Evolutionary conservation across 306 rosid genomes (phyloP), one percentile per base, ranked within the genome.

Genomic region (Quercus aquifolioides): DNA sequence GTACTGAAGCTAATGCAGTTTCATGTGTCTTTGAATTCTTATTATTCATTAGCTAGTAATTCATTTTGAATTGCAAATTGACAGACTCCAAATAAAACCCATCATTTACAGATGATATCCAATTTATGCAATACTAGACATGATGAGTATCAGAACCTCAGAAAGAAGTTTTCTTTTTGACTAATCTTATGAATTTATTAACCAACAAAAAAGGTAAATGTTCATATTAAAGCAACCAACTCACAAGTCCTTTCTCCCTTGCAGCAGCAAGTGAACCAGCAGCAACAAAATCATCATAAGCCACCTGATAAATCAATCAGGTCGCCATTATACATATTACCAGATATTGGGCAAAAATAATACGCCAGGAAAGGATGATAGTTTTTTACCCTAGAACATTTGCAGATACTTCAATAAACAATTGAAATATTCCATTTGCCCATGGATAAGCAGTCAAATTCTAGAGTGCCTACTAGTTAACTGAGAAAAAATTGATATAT

Each of bases 171-270:
- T 19, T 67, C 49, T 67, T 67, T 4, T 64, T 49, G 19, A 35
- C 26, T 21, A 35, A 35, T 67, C 72, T 31, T 67, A 67, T 67
- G 51, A 18, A 19, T 33, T 67, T 19, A 41, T 59, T 23, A 11
- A 3, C 14, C 54, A 49, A 49, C 46, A 49, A 28, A 18, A 14
- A 49, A 38, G 76, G 62, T 23, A 19, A 68, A 46, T 79, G 55
- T n/a, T 11, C 60, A 65, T 77, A 46, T 14, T 11, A 69, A 83
- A 77, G 67, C 69, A 68, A 81, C 43, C 67, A 80, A 87, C 98
- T 95, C 87, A 95, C 99, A 65, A 91, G 81, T 82, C 99, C 99
- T 88, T 87, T 95, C 83, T 92, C 99, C 83, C 98, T 90, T 55
- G 98, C 97, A 46, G 94, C 96, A 69, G 89, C 90, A 74, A 95